phyloP scores from a whole-genome alignment of 495 filamentous ascomycete species.

The Chlorociboria aeruginascens region DNA sequence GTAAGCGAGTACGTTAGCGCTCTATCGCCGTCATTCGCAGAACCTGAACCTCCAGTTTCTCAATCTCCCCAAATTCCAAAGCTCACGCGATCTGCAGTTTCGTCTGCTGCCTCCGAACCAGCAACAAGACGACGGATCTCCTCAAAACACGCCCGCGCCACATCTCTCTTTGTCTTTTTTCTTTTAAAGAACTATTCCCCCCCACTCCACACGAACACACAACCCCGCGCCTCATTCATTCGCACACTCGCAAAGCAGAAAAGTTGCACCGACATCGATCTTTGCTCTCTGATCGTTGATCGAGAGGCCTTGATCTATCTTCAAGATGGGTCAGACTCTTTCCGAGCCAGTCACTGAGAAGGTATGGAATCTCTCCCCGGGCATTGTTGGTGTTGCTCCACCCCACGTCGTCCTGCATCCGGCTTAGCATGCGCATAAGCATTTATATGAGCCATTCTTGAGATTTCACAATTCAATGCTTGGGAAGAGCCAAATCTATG shows the following conservation, averaged over 20 bases:
- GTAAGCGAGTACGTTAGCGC: background rate
- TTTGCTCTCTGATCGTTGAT: background rate
- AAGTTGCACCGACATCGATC: background rate
- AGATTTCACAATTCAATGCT: no score
- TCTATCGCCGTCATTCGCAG: background rate
- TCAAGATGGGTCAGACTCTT: constrained; percentile 92
- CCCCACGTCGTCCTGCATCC: no score
- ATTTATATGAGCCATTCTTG: no score
- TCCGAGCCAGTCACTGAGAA: constrained; percentile 98
- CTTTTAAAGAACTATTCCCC: no score
- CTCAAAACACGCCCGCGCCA: constrained; percentile 3
- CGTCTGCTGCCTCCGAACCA: background rate
- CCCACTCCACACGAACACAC: background rate
- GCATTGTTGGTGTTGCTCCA: no score
- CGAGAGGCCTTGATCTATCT: constrained; percentile 8
- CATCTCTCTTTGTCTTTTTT: background rate
- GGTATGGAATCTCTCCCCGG: constrained; percentile 43
- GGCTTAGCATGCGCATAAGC: no score
- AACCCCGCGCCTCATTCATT: constrained; percentile 13
- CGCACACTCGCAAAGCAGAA: background rate
- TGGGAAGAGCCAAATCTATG: no score
- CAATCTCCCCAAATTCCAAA: background rate
- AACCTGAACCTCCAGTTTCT: background rate
- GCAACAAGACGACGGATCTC: background rate
- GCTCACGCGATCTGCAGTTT: background rate